Base-by-base conservation (phyloP, 1,284 basidiomycete species). In the Microbotryum saponariae region DNA sequence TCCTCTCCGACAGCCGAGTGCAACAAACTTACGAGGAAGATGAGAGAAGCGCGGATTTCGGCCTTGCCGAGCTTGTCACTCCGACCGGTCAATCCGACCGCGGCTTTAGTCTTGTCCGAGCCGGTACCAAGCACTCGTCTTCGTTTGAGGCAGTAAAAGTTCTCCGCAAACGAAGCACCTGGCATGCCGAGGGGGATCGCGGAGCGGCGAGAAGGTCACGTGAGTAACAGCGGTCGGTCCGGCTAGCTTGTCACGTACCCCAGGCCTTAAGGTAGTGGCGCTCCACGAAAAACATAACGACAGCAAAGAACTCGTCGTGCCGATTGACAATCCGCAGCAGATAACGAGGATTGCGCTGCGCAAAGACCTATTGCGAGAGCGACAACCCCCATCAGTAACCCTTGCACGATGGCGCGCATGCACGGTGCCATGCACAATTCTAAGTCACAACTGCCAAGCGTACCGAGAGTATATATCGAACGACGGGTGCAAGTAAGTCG, bases 261-360 rank as follows among this genome's bases (percentile, higher is more conserved):
- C 87, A 76, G 87, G 85, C 74, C 82, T 86, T 69, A 57, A 99
- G 83, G 75, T 97, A 96, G 77, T 97, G 86, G 29, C 85, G 79
- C 77, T 99, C 96, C 6, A 98, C 84, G 59, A 91, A 81, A 49
- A 91, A 78, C 85, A 98, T 91, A 59, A 96, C 78, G 18, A 84
- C 65, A 0, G 91, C 88, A 73, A 96, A 98, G 73, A 97, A 87
- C 76, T 97, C 94, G 75, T 99, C 96, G 79, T 97, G 94, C 47
- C 84, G 80, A 76, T 98, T 97, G 16, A 97, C 90, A 57, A 98
- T 79, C 20, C 87, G 84, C 45, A 99, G 77, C 44, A 98, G 82
- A 75, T 97, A 93, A 58, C 96, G 83, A 7, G 96, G 96, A 75
- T 97, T 88, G 61, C 87, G 82, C 79, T 97, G 93, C 1, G 96